phyloP scores from a whole-genome alignment of 2,329 filamentous ascomycete species.

The Colletotrichum orchidophilum region DNA sequence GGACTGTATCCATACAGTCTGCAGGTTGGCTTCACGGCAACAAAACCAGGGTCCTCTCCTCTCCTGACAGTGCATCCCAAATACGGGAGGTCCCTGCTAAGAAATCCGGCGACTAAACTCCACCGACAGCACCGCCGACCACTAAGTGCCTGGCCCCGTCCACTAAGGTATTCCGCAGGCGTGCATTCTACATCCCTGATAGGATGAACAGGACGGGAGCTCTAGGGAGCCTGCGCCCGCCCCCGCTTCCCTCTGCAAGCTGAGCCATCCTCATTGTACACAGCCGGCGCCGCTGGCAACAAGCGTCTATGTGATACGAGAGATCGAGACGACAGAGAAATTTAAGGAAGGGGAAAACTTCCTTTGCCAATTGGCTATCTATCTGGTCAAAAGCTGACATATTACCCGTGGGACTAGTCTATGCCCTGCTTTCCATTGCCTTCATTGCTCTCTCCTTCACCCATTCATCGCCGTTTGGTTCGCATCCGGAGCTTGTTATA shows the following conservation, averaged over 20 bases:
- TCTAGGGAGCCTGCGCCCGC: constrained; percentile 24
- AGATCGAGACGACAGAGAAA: neutral
- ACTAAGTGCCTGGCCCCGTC: neutral
- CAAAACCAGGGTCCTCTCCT: constrained; percentile 1
- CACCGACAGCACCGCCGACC: constrained; percentile 27
- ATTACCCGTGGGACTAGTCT: neutral
- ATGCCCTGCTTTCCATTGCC: neutral
- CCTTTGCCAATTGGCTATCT: neutral
- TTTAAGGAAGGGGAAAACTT: neutral
- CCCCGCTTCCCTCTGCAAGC: constrained; percentile 28
- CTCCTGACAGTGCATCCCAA: neutral
- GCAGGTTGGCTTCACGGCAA: neutral
- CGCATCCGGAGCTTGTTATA: constrained; percentile 10
- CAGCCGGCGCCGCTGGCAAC: constrained; percentile 16
- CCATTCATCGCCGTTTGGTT: neutral
- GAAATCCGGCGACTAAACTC: constrained; percentile 11
- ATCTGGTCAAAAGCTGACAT: no score
- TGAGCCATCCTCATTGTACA: constrained; percentile 24
- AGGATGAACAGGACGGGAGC: constrained; percentile 14
- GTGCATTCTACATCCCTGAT: neutral
- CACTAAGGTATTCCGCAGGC: neutral
- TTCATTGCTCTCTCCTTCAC: neutral
- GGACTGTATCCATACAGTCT: neutral
- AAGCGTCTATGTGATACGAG: constrained; percentile 20
- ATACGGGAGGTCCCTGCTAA: neutral